Evolutionary conservation across 2,329 filamentous ascomycete genomes (phyloP), one percentile per base, ranked within the genome.

Genomic region (Alternaria gansuensis): DNA sequence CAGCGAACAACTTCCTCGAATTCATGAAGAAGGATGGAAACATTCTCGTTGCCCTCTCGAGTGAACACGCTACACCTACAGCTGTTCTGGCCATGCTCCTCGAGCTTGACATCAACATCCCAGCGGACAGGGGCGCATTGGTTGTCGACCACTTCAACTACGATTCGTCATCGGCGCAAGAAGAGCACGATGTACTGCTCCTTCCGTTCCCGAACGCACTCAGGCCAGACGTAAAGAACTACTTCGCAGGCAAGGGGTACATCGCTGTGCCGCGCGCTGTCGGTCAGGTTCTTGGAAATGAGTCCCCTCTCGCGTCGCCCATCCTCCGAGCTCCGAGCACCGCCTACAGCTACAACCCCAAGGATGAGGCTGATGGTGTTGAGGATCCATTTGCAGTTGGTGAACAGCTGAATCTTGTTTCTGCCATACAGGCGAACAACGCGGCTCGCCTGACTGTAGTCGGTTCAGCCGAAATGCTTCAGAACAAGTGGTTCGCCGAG

Each of bases 141-240:
- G 90, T 97, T 5, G 89, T 98, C 62, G 95, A 98, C 80, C 95
- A 99, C 83, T 97, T 98, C 87, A 90, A 92, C 82, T 95, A 95
- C 80, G 94, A 98, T 74, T 83, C 85, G 56, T 69, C 85, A 31
- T 92, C 90, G 39, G 90, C 94, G 4, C 75, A 88, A 49, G 93
- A 97, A 65, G 86, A 88, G 74, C 95, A 99, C 79, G 92, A 98
- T 79, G 91, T 97, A 29, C 83, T 99, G 43, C 84, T 97, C 29
- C 81, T 97, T 51, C 86, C 90, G 41, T 83, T 87, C 34, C 91
- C 93, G 4, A 80, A 82, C 59, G 80, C 85, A 49, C 77, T 90
- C 61, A 89, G 90, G 68, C 73, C 86, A 24, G 91, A 88, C 67
- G 82, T 92, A 57, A 90, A 90, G 82, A 85, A 90, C 73, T 93